phyloP scores from a whole-genome alignment of 202 grass and related monocot genomes.

The Carex arenaria region DNA sequence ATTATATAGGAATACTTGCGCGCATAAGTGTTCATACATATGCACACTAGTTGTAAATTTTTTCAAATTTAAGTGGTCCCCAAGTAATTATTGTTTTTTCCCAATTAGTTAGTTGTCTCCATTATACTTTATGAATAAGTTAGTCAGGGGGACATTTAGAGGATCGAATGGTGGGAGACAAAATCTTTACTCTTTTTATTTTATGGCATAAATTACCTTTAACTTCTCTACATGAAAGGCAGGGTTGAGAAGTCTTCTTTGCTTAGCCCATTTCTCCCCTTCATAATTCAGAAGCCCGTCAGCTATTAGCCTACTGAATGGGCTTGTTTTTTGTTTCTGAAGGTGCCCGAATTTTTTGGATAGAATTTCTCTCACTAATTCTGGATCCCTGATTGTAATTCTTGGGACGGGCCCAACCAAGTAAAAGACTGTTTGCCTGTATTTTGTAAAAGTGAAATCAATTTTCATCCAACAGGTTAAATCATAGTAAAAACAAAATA shows the following conservation, averaged over 20 bases:
- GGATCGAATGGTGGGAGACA: too few species aligned
- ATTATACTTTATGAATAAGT: too few species aligned
- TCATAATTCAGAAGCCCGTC: slow-evolving; percentile 38
- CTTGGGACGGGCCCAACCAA: slow-evolving; percentile 50
- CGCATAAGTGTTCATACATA: too few species aligned
- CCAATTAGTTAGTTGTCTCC: too few species aligned
- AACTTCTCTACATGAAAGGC: slow-evolving; percentile 76
- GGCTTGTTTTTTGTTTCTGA: slow-evolving; percentile 24
- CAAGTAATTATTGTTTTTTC: too few species aligned
- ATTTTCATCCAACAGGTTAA: neutral
- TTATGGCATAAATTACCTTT: slow-evolving; percentile 36
- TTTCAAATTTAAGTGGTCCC: too few species aligned
- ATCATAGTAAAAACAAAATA: neutral
- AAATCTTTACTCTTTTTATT: too few species aligned
- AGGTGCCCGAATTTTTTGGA: slow-evolving; percentile 57
- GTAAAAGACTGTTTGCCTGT: slow-evolving; percentile 50
- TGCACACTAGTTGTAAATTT: too few species aligned
- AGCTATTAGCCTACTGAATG: slow-evolving; percentile 16
- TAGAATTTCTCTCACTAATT: slow-evolving; percentile 49
- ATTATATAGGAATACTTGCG: too few species aligned
- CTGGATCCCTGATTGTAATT: slow-evolving; percentile 46
- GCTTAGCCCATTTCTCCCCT: slow-evolving; percentile 74
- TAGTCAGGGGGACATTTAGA: too few species aligned
- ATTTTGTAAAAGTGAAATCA: neutral
- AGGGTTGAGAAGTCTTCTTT: slow-evolving; percentile 73